phyloP scores from a whole-genome alignment of 1,284 basidiomycete genomes.

The Tylopilus orsonianus region DNA sequence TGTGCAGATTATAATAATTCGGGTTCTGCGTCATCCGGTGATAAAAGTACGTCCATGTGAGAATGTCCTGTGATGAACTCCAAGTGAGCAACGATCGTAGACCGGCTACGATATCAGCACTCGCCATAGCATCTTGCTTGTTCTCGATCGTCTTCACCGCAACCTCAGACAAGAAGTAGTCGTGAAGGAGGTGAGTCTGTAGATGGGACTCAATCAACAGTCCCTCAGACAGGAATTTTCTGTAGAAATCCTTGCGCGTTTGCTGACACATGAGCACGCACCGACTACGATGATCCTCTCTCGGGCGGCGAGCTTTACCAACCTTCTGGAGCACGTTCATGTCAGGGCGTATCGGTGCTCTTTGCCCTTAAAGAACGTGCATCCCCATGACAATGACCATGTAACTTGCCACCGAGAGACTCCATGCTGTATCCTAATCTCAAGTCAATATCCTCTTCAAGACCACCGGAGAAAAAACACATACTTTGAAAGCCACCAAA shows the following conservation, averaged over 20 bases:
- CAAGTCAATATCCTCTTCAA: background rate
- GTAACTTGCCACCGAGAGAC: constrained; percentile 87
- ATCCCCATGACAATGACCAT: constrained; percentile 99
- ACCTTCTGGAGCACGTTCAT: constrained; percentile 99
- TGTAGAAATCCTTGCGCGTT: constrained; percentile 97
- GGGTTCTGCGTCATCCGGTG: constrained; percentile 96
- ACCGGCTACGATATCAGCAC: constrained; percentile 25
- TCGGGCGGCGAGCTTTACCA: constrained; percentile 90
- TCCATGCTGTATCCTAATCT: constrained; percentile 91
- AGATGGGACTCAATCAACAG: constrained; percentile 94
- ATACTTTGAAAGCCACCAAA: constrained; percentile 87
- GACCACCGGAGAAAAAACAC: constrained; percentile 9
- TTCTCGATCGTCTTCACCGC: constrained; percentile 99
- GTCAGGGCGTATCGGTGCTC: constrained; percentile 94
- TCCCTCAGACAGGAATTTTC: constrained; percentile 97
- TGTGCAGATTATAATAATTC: constrained; percentile 94
- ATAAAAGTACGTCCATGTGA: constrained; percentile 97
- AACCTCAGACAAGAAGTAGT: constrained; percentile 98
- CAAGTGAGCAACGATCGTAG: constrained; percentile 7
- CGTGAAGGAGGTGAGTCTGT: constrained; percentile 84
- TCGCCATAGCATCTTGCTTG: constrained; percentile 90
- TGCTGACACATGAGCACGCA: constrained; percentile 98
- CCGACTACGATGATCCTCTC: constrained; percentile 84
- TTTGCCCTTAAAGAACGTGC: constrained; percentile 92
- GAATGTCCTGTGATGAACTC: constrained; percentile 63